A percentile compares a stretch with the other conserved stretches of the same genome.
Conservation (phyloP, 805 yeast species). For the Sporopachydermia lactativora region DNA sequence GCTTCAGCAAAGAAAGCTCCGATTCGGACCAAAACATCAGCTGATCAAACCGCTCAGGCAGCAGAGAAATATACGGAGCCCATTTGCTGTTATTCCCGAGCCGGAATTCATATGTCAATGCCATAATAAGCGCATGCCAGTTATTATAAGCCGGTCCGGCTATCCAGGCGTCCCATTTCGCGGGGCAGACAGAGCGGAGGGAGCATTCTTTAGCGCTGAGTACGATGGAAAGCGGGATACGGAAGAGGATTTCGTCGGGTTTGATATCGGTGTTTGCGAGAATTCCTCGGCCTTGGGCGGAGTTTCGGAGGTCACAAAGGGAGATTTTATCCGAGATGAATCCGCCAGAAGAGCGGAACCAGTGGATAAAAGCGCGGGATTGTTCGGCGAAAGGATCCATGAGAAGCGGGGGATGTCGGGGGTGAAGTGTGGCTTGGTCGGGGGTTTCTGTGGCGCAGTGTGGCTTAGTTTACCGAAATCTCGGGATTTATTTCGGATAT, state of each 20-base stretch:
- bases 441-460: too few relatives aligned
- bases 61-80: constrained; percentile 54
- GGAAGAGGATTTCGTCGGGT: constrained; percentile 51
- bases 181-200: constrained; percentile 17
- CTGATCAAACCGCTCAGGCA: constrained; percentile 52
- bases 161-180: constrained; percentile 19
- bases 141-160: constrained; percentile 28
- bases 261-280: constrained; percentile 47
- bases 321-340: constrained; percentile 40
- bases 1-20: constrained; percentile 43
- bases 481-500: too few relatives aligned
- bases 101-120: constrained; percentile 47
- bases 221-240: constrained; percentile 45
- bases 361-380: constrained; percentile 28
- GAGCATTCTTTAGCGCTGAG: constrained; percentile 26
- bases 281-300: constrained; percentile 67
- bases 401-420: too few relatives aligned
- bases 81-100: constrained; percentile 40
- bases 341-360: constrained; percentile 31
- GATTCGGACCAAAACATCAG: constrained; percentile 69
- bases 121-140: constrained; percentile 70
- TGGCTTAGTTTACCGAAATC: too few relatives aligned
- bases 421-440: too few relatives aligned
- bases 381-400: constrained; percentile 15
- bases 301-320: constrained; percentile 43